These are phyloP conservation scores for Capsicum rhomboideum DNA, from an alignment of 257 asterid species.

Conservation along the genomic window DNA sequence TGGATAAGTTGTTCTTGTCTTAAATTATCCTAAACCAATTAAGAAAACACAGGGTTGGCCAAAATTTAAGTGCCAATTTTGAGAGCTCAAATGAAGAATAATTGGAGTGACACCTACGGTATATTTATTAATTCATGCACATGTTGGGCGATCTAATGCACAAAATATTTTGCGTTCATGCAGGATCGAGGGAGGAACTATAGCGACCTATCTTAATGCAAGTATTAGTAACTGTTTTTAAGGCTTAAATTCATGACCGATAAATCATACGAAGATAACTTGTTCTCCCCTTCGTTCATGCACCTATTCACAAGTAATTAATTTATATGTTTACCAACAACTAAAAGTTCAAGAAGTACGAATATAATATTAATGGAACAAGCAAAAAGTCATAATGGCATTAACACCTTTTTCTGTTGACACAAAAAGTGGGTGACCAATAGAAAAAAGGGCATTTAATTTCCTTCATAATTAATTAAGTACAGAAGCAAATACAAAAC, in stretches of 20 bases:
- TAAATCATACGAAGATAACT: not conserved
- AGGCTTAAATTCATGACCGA: not conserved
- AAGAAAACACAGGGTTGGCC: not conserved
- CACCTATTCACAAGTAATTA: not conserved
- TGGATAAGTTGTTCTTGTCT: not conserved
- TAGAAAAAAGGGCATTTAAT: not conserved
- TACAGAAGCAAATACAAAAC: not conserved
- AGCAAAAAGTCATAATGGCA: not conserved
- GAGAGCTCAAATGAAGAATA: not conserved
- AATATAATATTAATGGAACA: not conserved
- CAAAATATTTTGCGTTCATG: not conserved
- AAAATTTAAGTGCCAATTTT: not conserved
- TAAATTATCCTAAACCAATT: not conserved
- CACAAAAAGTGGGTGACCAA: conserved; percentile 6
- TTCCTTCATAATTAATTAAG: not conserved
- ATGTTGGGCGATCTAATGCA: not conserved
- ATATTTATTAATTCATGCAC: not conserved
- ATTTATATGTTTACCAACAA: not conserved
- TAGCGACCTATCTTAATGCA: not conserved
- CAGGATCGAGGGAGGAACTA: fast-evolving
- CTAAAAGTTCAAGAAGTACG: not conserved
- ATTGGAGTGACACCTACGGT: not conserved
- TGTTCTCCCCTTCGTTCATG: not conserved
- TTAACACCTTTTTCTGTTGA: not conserved
- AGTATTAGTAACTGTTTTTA: not conserved